A percentile compares a stretch with the other conserved stretches of the same genome.
Evolutionary conservation across 768 basidiomycete genomes (phyloP).

Genomic region (Cystobasidiopsis lactophilus): DNA sequence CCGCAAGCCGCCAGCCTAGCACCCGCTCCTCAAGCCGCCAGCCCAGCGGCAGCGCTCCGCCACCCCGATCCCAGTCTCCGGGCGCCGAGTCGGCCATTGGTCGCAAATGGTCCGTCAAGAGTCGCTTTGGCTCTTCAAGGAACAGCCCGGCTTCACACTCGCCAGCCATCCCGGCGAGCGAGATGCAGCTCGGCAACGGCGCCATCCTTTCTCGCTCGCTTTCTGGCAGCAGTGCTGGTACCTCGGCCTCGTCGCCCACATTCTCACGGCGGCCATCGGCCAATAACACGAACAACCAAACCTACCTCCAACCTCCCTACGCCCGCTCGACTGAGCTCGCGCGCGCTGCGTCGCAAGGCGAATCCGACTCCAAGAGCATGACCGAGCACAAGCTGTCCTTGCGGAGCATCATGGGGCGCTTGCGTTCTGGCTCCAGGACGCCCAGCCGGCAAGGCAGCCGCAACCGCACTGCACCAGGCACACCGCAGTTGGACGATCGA

Average conservation of each 20-base stretch:
- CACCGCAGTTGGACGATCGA: too few relatives aligned
- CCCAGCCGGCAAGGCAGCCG: too few relatives aligned
- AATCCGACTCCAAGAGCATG: neutral
- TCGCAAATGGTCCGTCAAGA: conserved; percentile 1
- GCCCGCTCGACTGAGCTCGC: too few relatives aligned
- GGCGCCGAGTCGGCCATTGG: neutral
- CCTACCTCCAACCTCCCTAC: too few relatives aligned
- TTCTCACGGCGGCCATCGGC: too few relatives aligned
- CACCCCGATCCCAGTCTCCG: neutral
- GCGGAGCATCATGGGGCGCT: neutral
- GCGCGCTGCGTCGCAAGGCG: too few relatives aligned
- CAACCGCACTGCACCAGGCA: too few relatives aligned
- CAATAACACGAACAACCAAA: too few relatives aligned
- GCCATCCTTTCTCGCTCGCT: neutral
- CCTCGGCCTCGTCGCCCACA: neutral
- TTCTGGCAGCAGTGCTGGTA: neutral
- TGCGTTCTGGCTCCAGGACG: conserved; percentile 7
- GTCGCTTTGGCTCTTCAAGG: neutral
- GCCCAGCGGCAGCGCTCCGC: neutral
- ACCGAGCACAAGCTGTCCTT: neutral
- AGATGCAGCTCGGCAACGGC: too few relatives aligned
- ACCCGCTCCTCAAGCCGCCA: conserved; percentile 3
- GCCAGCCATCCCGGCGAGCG: too few relatives aligned
- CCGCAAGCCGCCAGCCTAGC: conserved; percentile 13
- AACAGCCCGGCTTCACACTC: too few relatives aligned